Evolutionary conservation across 768 basidiomycete genomes (phyloP).

Genomic region (Leccinum ochraceum): DNA sequence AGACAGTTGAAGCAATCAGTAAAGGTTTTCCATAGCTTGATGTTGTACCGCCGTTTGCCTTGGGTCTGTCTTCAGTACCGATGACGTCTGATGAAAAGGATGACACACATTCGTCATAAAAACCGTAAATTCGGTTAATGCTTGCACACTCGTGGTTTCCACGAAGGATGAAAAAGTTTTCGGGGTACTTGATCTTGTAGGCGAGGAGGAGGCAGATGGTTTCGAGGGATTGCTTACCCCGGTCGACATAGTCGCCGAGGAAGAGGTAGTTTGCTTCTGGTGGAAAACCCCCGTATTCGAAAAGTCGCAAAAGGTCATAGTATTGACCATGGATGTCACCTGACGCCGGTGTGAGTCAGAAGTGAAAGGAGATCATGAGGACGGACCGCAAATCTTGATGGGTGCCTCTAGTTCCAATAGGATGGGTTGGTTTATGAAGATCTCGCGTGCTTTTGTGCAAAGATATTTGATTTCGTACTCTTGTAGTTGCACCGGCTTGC

Average conservation of each 20-base stretch:
- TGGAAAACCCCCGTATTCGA: conserved; percentile 99
- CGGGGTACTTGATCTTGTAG: conserved; percentile 99
- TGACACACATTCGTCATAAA: conserved; percentile 97
- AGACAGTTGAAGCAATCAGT: conserved; percentile 99
- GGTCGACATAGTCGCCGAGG: conserved; percentile 98
- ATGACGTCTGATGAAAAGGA: not conserved
- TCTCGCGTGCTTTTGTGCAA: conserved; percentile 97
- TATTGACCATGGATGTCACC: conserved; percentile 99
- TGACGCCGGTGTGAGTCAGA: conserved; percentile 36
- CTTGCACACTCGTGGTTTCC: conserved; percentile 99
- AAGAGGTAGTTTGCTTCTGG: conserved; percentile 99
- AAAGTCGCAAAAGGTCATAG: conserved; percentile 95
- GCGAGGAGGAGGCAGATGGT: conserved; percentile 99
- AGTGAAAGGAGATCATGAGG: conserved; percentile 4
- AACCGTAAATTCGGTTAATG: conserved; percentile 99
- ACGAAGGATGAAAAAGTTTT: conserved; percentile 99
- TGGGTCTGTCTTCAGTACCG: conserved; percentile 18
- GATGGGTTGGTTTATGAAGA: conserved; percentile 99
- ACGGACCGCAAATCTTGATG: conserved; percentile 98
- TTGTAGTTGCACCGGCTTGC: conserved; percentile 95
- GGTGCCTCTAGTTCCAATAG: conserved; percentile 97
- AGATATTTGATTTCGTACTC: conserved; percentile 99
- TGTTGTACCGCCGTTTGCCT: conserved; percentile 99
- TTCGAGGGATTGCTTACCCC: conserved; percentile 98
- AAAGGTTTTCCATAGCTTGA: conserved; percentile 99